phyloP scores from a whole-genome alignment of 148 eudicot genomes.

The Rhododendron griersonianum region DNA sequence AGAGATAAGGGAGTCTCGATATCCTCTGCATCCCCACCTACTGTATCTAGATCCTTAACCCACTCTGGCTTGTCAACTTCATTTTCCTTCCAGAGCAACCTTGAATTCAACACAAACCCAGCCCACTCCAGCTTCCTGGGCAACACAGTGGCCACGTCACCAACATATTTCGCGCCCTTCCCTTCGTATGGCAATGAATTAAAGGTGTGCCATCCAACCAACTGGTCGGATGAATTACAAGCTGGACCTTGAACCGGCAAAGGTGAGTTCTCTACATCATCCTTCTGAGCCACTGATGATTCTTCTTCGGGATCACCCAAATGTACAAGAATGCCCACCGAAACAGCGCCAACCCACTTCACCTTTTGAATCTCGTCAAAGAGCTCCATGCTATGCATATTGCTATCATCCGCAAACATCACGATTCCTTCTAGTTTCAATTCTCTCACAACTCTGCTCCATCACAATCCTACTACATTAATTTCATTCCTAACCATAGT shows the following conservation, averaged over 20 bases:
- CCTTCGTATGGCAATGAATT: conserved; percentile 49
- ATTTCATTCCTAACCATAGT: conserved; percentile 8
- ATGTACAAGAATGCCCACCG: conserved; percentile 89
- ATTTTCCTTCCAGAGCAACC: conserved; percentile 72
- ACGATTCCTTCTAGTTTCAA: conserved; percentile 80
- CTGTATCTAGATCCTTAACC: conserved; percentile 63
- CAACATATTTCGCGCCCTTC: conserved; percentile 67
- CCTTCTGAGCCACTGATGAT: conserved; percentile 24
- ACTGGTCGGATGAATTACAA: conserved; percentile 75
- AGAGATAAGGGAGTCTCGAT: conserved; percentile 72
- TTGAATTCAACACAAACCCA: conserved; percentile 89
- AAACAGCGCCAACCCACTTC: conserved; percentile 75
- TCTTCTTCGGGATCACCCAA: conserved; percentile 49
- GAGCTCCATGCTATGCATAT: conserved; percentile 89
- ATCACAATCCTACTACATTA: conserved; percentile 14
- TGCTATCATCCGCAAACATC: conserved; percentile 96
- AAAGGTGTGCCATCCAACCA: conserved; percentile 88
- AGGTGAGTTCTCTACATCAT: conserved; percentile 31
- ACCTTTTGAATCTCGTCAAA: conserved; percentile 93
- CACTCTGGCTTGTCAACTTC: conserved; percentile 69
- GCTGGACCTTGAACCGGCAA: conserved; percentile 94
- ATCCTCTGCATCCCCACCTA: conserved; percentile 36
- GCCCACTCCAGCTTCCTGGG: conserved; percentile 94
- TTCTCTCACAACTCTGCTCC: conserved; percentile 70
- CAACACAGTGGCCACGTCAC: conserved; percentile 70